Conservation (phyloP, 352 stramenopile genomes). For the Globisporangium splendens region DNA sequence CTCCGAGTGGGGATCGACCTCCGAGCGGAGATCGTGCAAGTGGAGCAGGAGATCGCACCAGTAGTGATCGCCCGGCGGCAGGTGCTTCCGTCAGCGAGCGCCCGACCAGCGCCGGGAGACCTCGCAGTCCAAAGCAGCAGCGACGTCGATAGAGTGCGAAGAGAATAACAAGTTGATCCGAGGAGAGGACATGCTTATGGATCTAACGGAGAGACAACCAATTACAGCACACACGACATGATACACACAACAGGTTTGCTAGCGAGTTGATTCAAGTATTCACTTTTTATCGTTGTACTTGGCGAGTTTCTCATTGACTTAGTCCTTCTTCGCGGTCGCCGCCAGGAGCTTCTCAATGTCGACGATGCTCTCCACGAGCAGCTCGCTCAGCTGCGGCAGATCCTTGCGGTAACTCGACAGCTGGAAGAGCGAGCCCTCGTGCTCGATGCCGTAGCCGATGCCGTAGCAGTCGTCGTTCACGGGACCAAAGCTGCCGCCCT, state of each 20-base stretch:
- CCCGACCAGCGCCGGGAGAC: conserved; percentile 20
- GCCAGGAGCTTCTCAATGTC: conserved; percentile 67
- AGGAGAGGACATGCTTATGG: no score
- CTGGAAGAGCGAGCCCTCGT: conserved; percentile 81
- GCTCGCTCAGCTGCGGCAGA: conserved; percentile 63
- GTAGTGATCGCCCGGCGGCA: conserved; percentile 1
- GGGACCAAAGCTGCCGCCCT: conserved; percentile 87
- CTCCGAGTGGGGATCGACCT: conserved; percentile 4
- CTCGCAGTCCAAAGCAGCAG: conserved; percentile 48
- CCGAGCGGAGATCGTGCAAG: not conserved
- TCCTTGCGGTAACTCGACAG: conserved; percentile 83
- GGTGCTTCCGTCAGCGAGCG: conserved; percentile 5
- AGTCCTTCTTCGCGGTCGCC: conserved; percentile 30
- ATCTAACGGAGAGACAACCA: no score
- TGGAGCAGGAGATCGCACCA: not conserved
- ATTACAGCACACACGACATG: no score
- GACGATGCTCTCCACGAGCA: conserved; percentile 69
- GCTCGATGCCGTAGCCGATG: conserved; percentile 87
- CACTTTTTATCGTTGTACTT: no score
- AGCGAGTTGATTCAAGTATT: no score
- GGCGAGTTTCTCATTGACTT: not conserved
- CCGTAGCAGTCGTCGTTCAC: conserved; percentile 89
- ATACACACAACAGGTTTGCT: no score
- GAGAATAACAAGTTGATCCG: no score
- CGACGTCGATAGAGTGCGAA: conserved; percentile 33